Percentiles rank a stretch among this genome's conserved stretches.
Evolutionary conservation across 1,284 basidiomycete species (phyloP).

Genomic region (Rugosomyces carneus): DNA sequence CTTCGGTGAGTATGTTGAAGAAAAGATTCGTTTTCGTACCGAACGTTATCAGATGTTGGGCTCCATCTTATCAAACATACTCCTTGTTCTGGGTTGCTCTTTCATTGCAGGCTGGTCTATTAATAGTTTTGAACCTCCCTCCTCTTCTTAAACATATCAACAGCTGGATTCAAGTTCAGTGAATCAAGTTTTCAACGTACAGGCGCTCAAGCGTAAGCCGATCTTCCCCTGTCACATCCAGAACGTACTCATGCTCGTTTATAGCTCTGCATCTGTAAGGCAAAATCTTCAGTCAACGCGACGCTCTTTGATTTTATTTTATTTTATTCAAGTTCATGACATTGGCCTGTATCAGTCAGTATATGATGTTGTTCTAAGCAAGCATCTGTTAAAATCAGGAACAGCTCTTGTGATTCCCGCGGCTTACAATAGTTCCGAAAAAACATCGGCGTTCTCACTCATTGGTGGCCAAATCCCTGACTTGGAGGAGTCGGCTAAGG

Average conservation of each 20-base stretch:
- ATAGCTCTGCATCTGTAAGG: conserved; percentile 58
- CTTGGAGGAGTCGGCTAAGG: conserved; percentile 23
- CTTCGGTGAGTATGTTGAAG: conserved; percentile 51
- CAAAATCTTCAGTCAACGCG: background rate
- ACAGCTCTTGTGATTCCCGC: conserved; percentile 86
- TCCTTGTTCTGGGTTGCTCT: conserved; percentile 84
- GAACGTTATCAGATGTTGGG: conserved; percentile 59
- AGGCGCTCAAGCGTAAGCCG: conserved; percentile 77
- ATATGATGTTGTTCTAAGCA: conserved; percentile 5
- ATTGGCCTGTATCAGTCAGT: conserved; percentile 75
- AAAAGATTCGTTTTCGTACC: background rate
- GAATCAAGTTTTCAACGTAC: conserved; percentile 78
- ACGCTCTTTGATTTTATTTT: background rate
- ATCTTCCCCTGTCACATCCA: conserved; percentile 12
- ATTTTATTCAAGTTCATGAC: conserved; percentile 65
- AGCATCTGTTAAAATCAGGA: background rate
- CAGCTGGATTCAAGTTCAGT: conserved; percentile 58
- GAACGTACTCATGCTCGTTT: conserved; percentile 7
- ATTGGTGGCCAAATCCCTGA: conserved; percentile 12
- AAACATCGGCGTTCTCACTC: background rate
- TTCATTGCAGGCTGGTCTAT: conserved; percentile 62
- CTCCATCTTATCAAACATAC: conserved; percentile 83
- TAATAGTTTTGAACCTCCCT: conserved; percentile 15
- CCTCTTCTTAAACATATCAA: background rate
- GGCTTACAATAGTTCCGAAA: conserved; percentile 61